Evolutionary conservation across 2,329 filamentous ascomycete genomes (phyloP).

Genomic region (Fusarium buharicum): DNA sequence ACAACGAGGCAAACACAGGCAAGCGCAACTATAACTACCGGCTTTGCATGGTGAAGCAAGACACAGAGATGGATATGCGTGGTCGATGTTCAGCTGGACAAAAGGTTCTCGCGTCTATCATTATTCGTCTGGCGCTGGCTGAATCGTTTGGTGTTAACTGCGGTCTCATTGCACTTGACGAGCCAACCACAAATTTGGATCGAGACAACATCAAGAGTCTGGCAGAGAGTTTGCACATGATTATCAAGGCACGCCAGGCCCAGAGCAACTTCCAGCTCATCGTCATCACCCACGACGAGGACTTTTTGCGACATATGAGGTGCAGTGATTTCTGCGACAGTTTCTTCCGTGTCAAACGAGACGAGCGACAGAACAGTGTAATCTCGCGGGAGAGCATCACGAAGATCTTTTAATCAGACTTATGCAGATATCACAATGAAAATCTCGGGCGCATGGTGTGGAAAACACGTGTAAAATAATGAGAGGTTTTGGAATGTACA

Average conservation of each 20-base stretch:
- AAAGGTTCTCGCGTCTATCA: conserved; percentile 95
- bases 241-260: conserved; percentile 83
- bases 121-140: conserved; percentile 93
- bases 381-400: conserved; percentile 77
- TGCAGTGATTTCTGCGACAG: conserved; percentile 92
- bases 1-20: conserved; percentile 77
- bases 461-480: conserved; percentile 11
- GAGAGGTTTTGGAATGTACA: conserved; percentile 13
- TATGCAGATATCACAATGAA: background rate
- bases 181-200: conserved; percentile 97
- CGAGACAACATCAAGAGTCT: conserved; percentile 92
- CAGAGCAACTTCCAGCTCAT: conserved; percentile 98
- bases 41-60: conserved; percentile 96
- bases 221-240: conserved; percentile 83
- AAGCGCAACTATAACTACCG: conserved; percentile 96
- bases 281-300: conserved; percentile 98
- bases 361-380: conserved; percentile 85
- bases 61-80: conserved; percentile 99
- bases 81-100: conserved; percentile 96
- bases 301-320: conserved; percentile 92
- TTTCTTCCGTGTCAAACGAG: conserved; percentile 87
- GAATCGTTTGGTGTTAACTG: conserved; percentile 98
- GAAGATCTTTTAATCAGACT: conserved; percentile 52
- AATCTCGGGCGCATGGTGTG: background rate
- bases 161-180: conserved; percentile 94